A percentile compares a stretch with the other conserved stretches of the same genome.
phyloP scores from a whole-genome alignment of 441 rosid species.

The Populus tomentosa region DNA sequence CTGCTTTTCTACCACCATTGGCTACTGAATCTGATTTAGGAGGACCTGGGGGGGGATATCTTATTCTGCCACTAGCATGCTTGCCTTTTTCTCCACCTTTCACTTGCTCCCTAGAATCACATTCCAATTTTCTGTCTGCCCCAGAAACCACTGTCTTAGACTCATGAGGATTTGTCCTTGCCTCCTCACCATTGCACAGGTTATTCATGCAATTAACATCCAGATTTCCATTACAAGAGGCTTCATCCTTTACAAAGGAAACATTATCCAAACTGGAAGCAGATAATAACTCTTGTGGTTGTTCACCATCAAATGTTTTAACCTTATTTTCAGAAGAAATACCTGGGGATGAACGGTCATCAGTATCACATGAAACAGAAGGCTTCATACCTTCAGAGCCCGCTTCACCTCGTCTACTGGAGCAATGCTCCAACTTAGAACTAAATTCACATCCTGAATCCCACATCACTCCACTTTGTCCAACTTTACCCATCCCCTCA shows the following conservation, averaged over 20 bases:
- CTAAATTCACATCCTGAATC: slow-evolving; percentile 34
- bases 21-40: slow-evolving; percentile 23
- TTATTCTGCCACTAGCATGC: slow-evolving; percentile 21
- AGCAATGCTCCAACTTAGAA: slow-evolving; percentile 37
- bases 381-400: slow-evolving; percentile 50
- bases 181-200: slow-evolving; percentile 34
- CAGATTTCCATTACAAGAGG: slow-evolving; percentile 32
- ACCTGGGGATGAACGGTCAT: slow-evolving; percentile 31
- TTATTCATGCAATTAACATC: slow-evolving; percentile 29
- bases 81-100: slow-evolving; percentile 37
- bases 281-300: slow-evolving; percentile 27
- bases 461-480: slow-evolving; percentile 33
- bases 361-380: slow-evolving; percentile 33
- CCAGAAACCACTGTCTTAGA: slow-evolving; percentile 37
- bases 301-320: slow-evolving; percentile 33
- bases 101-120: slow-evolving; percentile 33
- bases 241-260: slow-evolving; percentile 32
- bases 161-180: slow-evolving; percentile 30
- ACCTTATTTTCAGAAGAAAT: slow-evolving; percentile 39
- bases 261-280: slow-evolving; percentile 28
- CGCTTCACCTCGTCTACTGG: slow-evolving; percentile 29
- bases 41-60: slow-evolving; percentile 22
- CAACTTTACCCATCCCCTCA: slow-evolving; percentile 26
- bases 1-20: slow-evolving; percentile 33
- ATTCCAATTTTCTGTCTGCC: slow-evolving; percentile 32